phyloP scores from a whole-genome alignment of 2,329 filamentous ascomycete genomes.

The Penicillium italicum region DNA sequence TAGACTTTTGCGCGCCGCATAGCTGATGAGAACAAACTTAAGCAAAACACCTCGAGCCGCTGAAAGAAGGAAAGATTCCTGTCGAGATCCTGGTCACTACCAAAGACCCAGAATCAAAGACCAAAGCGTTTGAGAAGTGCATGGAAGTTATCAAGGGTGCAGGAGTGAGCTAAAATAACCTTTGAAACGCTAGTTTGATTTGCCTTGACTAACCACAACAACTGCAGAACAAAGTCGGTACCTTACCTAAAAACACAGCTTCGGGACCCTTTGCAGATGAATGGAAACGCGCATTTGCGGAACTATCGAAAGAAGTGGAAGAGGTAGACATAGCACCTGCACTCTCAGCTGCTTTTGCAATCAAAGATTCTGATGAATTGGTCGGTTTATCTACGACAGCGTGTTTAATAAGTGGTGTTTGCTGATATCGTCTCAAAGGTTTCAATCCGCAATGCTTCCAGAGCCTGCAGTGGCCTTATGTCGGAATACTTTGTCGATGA shows the following conservation, averaged over 20 bases:
- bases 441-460: constrained; percentile 88
- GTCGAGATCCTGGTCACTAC: constrained; percentile 88
- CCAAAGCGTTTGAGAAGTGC: constrained; percentile 82
- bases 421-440: constrained; percentile 49
- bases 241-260: constrained; percentile 78
- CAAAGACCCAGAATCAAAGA: constrained; percentile 87
- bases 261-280: constrained; percentile 90
- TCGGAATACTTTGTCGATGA: constrained; percentile 96
- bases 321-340: constrained; percentile 81
- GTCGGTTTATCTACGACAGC: constrained; percentile 35
- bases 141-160: constrained; percentile 81
- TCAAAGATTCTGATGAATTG: constrained; percentile 93
- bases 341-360: constrained; percentile 79
- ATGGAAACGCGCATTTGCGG: constrained; percentile 80
- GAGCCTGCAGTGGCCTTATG: constrained; percentile 91
- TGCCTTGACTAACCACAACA: not conserved
- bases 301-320: constrained; percentile 78
- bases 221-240: constrained; percentile 77
- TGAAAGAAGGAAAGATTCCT: constrained; percentile 88
- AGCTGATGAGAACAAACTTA: constrained; percentile 14
- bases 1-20: not conserved
- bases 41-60: constrained; percentile 89
- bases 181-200: not conserved
- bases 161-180: constrained; percentile 60
- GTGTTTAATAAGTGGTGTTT: not conserved